These are phyloP conservation scores for Gossypium sturtianum DNA, from an alignment of 345 rosid genomes.

Conservation along the genomic window DNA sequence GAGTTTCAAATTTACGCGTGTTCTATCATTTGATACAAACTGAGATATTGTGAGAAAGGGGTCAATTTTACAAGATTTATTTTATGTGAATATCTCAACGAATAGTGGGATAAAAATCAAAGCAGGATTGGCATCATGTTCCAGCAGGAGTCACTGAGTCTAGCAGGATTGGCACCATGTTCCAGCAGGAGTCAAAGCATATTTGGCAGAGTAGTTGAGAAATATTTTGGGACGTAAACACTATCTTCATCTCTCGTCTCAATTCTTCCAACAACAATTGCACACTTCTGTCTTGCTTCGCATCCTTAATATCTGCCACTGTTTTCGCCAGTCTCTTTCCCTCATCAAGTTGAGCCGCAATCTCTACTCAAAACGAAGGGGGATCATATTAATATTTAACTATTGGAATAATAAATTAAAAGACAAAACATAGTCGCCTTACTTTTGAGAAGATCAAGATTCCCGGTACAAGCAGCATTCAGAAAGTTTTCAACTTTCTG, in stretches of 20 bases:
- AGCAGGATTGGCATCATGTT: too few relatives aligned
- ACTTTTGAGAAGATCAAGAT: constrained; percentile 83
- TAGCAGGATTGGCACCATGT: constrained; percentile 64
- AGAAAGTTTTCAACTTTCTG: constrained; percentile 14
- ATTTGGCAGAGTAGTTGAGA: too few relatives aligned
- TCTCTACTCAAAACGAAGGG: constrained; percentile 28
- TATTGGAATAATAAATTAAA: neutral
- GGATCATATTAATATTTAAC: neutral
- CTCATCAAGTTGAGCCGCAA: constrained; percentile 73
- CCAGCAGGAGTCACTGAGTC: constrained; percentile 31
- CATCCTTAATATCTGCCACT: constrained; percentile 77
- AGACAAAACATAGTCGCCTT: constrained; percentile 14
- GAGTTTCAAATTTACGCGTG: too few relatives aligned
- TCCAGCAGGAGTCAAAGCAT: constrained; percentile 41
- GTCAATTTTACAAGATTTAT: too few relatives aligned
- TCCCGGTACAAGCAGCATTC: constrained; percentile 37
- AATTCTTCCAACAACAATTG: constrained; percentile 74
- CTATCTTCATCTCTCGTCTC: constrained; percentile 81
- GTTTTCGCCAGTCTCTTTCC: constrained; percentile 64
- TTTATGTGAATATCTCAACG: too few relatives aligned
- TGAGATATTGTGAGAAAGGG: too few relatives aligned
- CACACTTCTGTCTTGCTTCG: constrained; percentile 77
- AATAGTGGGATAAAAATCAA: too few relatives aligned
- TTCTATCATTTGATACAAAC: too few relatives aligned
- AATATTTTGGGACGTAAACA: constrained; percentile 1